Base-by-base conservation (phyloP, 2,329 filamentous ascomycete species). In the Neonectria magnoliae region DNA sequence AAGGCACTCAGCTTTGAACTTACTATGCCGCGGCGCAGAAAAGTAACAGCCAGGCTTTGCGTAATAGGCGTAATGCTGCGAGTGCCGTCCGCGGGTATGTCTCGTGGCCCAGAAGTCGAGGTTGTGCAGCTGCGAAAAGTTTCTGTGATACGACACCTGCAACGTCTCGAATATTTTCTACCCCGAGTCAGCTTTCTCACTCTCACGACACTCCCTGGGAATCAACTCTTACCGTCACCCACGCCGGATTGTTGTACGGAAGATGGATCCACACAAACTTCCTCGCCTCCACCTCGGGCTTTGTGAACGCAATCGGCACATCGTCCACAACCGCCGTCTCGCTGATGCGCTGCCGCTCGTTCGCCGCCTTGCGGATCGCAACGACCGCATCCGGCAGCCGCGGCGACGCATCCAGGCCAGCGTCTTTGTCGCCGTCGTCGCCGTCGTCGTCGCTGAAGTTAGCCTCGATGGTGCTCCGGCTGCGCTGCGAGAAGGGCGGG, bases 201-300 rank as follows among this genome's bases (percentile, higher is more conserved):
- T 25, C 27, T 31, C 31, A 7, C 50, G 63, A 31, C 54, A 65
- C 5, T 38, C 16, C 4, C 27, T 13, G n/a, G 5, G 14, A 11
- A 20, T 20, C 4, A 2, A 1, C n/a, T 57, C 77, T 64, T 71
- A 85, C 85, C 78, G 85, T 86, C 2, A 88, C 86, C 86, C 86
- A 88, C 0, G 83, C 80, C 0, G 86, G 85, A 56, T 88, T 88
- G 9, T 85, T 88, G 29, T 83, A 88, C 0, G 86, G 84, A 18
- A 87, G 68, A 73, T 88, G 86, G 51, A 88, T 81, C 86, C 87
- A 88, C 69, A 85, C 82, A 68, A 88, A 88, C 71, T 84, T 87
- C 25, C 83, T 80, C 2, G 73, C 68, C 38, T 75, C 71, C 3
- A 75, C 70, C 42, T 77, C 72, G 2, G 79, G 79, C 59, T 74